These are phyloP conservation scores for Trichocladium uniseriatum DNA, from an alignment of 495 filamentous ascomycete species.

Conservation along the genomic window DNA sequence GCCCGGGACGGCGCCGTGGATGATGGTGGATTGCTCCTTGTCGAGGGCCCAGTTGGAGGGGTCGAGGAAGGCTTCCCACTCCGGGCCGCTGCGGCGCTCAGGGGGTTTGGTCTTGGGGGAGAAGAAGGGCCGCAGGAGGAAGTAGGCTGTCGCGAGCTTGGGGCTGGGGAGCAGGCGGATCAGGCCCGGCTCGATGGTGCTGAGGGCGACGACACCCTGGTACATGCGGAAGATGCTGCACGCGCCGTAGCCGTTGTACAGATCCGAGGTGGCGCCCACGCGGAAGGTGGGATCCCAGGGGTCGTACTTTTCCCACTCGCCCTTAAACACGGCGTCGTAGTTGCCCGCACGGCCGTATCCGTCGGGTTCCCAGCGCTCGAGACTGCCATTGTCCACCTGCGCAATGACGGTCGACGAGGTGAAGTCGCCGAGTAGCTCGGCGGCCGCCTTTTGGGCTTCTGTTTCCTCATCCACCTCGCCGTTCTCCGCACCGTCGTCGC, in stretches of 20 bases:
- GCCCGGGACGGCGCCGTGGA: conserved; percentile 75
- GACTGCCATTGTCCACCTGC: conserved; percentile 77
- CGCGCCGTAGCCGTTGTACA: conserved; percentile 80
- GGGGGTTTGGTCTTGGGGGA: conserved; percentile 41
- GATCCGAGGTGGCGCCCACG: conserved; percentile 60
- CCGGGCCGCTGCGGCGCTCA: conserved; percentile 24
- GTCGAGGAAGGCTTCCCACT: conserved; percentile 44
- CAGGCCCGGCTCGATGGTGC: conserved; percentile 69
- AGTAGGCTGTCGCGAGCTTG: conserved; percentile 75
- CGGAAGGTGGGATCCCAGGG: conserved; percentile 74
- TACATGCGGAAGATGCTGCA: conserved; percentile 86
- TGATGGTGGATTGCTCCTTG: conserved; percentile 41
- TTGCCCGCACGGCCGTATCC: conserved; percentile 66
- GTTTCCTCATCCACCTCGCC: conserved; percentile 12
- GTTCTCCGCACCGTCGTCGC: too few relatives aligned
- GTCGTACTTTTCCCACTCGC: conserved; percentile 80
- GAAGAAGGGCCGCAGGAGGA: conserved; percentile 83
- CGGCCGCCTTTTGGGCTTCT: conserved; percentile 20
- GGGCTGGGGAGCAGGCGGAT: conserved; percentile 75
- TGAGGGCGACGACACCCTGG: conserved; percentile 82
- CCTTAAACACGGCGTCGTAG: conserved; percentile 66
- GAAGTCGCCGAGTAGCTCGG: conserved; percentile 37
- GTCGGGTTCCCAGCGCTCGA: conserved; percentile 83
- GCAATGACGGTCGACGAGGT: conserved; percentile 44
- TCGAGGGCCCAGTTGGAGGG: conserved; percentile 50